phyloP scores from a whole-genome alignment of 208 protist species.

The Acanthamoeba sp. region DNA sequence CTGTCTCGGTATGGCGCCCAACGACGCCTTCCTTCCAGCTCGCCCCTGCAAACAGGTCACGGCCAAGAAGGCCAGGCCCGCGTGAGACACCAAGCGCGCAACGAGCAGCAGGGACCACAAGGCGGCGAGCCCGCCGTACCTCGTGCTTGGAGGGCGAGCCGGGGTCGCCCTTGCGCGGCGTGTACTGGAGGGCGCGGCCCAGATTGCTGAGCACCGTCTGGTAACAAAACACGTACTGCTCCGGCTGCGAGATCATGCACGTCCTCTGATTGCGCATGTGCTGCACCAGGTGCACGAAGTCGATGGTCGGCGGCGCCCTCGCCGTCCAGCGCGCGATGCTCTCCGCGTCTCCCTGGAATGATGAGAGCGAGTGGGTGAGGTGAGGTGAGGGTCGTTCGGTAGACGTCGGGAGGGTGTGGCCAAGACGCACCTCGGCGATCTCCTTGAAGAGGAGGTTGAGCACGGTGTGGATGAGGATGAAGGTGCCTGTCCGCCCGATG shows the following conservation, averaged over 20 bases:
- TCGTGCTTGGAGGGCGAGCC: neutral
- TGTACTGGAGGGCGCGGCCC: neutral
- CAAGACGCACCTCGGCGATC: neutral
- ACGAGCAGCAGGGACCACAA: too few relatives aligned
- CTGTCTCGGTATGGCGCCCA: neutral
- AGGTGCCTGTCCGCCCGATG: slow-evolving; percentile 40
- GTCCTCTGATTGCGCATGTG: slow-evolving; percentile 61
- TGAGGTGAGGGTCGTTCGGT: too few relatives aligned
- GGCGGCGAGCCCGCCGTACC: neutral
- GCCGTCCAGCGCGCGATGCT: neutral
- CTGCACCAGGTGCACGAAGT: slow-evolving; percentile 60
- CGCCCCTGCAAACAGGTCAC: neutral
- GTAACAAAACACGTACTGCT: slow-evolving; percentile 60
- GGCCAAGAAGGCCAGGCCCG: neutral
- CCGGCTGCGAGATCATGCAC: slow-evolving; percentile 30
- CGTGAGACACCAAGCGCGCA: too few relatives aligned
- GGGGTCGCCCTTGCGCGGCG: neutral
- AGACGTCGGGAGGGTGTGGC: too few relatives aligned
- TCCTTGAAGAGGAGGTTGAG: slow-evolving; percentile 13
- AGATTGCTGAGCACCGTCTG: slow-evolving; percentile 20
- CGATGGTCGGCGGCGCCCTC: slow-evolving; percentile 9
- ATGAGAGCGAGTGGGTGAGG: too few relatives aligned
- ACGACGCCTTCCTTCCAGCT: neutral
- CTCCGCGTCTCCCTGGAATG: slow-evolving; percentile 7
- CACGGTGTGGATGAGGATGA: slow-evolving; percentile 27